Conservation (phyloP, 2,329 filamentous ascomycete species). For the Colletotrichum zoysiae region DNA sequence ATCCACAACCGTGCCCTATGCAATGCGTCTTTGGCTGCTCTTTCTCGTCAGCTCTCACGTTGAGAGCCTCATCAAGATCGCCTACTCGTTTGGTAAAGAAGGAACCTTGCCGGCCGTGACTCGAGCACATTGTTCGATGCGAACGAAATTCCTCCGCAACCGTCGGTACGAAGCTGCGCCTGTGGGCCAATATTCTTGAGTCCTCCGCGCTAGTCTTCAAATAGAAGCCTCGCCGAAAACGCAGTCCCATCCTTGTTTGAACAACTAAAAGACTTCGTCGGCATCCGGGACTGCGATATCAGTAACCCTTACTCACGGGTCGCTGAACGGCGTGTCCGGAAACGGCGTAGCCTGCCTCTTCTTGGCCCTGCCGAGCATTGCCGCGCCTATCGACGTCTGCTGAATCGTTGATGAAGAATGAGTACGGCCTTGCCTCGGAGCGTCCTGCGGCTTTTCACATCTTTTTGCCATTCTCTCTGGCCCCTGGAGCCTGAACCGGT, state of each 20-base stretch:
- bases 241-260: neutral
- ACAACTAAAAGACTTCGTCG: neutral
- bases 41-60: neutral
- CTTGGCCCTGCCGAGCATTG: neutral
- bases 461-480: neutral
- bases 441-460: neutral
- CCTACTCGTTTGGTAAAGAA: neutral
- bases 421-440: neutral
- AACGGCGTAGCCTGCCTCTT: neutral
- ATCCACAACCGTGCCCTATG: neutral
- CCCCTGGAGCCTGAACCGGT: neutral
- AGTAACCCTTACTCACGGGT: neutral
- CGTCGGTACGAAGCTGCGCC: neutral
- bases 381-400: neutral
- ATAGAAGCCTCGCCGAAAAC: neutral
- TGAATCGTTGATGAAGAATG: neutral
- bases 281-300: neutral
- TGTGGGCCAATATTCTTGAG: neutral
- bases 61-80: neutral
- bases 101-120: neutral
- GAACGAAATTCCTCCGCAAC: neutral
- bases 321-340: neutral
- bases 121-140: neutral
- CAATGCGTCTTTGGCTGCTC: neutral
- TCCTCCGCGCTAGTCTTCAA: neutral